These are phyloP conservation scores for Lanzia echinophila DNA, from an alignment of 2,329 filamentous ascomycete genomes.

Conservation along the genomic window DNA sequence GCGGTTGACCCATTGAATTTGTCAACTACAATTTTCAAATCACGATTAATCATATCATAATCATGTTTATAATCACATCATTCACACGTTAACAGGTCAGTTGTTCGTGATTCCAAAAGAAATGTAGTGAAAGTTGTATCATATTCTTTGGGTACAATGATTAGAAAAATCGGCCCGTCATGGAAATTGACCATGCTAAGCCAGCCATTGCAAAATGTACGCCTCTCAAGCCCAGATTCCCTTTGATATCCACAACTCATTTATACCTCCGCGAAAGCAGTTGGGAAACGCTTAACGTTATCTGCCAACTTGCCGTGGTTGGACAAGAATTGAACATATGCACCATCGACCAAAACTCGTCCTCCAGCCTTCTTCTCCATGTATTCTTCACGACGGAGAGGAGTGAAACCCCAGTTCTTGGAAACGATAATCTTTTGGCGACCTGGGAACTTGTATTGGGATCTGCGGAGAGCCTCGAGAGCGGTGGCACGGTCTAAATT, in stretches of 20 bases:
- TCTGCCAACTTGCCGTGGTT: conserved; percentile 80
- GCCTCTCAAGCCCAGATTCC: conserved; percentile 18
- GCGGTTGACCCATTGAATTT: background rate
- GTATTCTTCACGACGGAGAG: conserved; percentile 96
- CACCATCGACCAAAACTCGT: conserved; percentile 93
- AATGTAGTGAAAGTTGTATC: conserved; percentile 20
- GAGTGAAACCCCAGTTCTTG: conserved; percentile 99
- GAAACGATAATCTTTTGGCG: conserved; percentile 99
- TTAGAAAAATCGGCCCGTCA: conserved; percentile 17
- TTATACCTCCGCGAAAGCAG: conserved; percentile 63
- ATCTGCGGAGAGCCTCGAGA: conserved; percentile 97
- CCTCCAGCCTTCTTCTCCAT: conserved; percentile 89
- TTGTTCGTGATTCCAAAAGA: background rate
- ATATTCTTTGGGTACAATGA: conserved; percentile 28
- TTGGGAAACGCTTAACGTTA: conserved; percentile 94
- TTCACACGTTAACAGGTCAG: background rate
- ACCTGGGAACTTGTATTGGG: conserved; percentile 99
- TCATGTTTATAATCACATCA: background rate
- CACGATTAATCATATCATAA: background rate
- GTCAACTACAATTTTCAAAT: background rate
- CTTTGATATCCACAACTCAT: conserved; percentile 11
- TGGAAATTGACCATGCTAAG: conserved; percentile 15
- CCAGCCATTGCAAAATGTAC: conserved; percentile 26
- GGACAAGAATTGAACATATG: conserved; percentile 98
- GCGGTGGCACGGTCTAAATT: conserved; percentile 73